These are phyloP conservation scores for Mycena belliarum DNA, from an alignment of 768 basidiomycete genomes.

Conservation along the genomic window DNA sequence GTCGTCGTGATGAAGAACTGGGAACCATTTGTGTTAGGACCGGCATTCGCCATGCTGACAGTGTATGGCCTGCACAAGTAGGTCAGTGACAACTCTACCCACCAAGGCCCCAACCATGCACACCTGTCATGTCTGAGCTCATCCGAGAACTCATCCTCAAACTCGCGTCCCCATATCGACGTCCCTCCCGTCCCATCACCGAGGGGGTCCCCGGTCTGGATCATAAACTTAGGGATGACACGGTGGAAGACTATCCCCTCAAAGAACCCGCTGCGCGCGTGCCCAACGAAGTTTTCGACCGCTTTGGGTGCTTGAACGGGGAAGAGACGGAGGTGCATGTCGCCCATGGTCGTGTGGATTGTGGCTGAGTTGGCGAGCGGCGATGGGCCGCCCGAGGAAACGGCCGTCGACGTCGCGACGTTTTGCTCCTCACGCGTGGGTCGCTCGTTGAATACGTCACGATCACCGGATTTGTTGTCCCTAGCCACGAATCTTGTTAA, in stretches of 20 bases:
- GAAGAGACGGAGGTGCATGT: constrained; percentile 88
- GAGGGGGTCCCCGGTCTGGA: constrained; percentile 94
- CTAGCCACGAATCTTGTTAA: constrained; percentile 36
- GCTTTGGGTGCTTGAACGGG: constrained; percentile 92
- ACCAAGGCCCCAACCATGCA: neutral
- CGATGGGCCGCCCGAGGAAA: constrained; percentile 57
- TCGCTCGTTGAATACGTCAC: constrained; percentile 97
- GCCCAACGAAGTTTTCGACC: constrained; percentile 97
- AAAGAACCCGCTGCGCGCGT: constrained; percentile 85
- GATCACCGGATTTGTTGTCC: constrained; percentile 83
- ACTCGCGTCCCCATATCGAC: constrained; percentile 88
- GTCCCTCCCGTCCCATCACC: constrained; percentile 92
- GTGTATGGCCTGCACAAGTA: constrained; percentile 77
- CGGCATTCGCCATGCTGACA: constrained; percentile 93
- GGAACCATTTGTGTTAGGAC: constrained; percentile 87
- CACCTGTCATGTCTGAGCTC: constrained; percentile 89
- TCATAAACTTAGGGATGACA: constrained; percentile 98
- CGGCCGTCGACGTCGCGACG: constrained; percentile 65
- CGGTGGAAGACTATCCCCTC: constrained; percentile 96
- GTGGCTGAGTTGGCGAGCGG: constrained; percentile 78
- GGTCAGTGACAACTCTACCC: neutral
- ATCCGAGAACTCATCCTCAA: constrained; percentile 92
- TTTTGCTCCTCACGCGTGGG: constrained; percentile 96
- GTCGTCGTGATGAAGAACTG: constrained; percentile 99
- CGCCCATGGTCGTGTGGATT: constrained; percentile 94